These are phyloP conservation scores for Hymenoscyphus fraxineus DNA, from an alignment of 2,329 filamentous ascomycete species.

Conservation along the genomic window DNA sequence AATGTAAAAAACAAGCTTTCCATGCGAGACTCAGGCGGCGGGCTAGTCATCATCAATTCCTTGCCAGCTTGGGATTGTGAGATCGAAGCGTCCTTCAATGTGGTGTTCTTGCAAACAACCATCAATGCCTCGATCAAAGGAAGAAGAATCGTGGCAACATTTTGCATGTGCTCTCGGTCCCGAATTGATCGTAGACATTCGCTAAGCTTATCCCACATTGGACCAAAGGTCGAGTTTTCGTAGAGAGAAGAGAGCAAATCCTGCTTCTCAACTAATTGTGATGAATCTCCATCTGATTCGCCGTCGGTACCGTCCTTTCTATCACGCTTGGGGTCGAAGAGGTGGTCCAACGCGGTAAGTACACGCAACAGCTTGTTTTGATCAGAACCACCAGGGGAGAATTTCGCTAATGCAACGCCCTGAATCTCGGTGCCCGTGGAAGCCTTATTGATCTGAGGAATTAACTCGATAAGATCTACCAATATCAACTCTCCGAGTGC, in stretches of 20 bases:
- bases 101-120: slow-evolving; percentile 99
- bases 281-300: slow-evolving; percentile 51
- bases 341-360: slow-evolving; percentile 88
- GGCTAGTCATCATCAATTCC: slow-evolving; percentile 71
- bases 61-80: slow-evolving; percentile 45
- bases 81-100: slow-evolving; percentile 41
- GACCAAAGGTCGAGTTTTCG: slow-evolving; percentile 83
- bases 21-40: slow-evolving; percentile 74
- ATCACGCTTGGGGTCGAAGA: slow-evolving; percentile 81
- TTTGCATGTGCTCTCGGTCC: slow-evolving; percentile 90
- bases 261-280: slow-evolving; percentile 63
- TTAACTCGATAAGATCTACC: slow-evolving; percentile 75
- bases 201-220: slow-evolving; percentile 89
- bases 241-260: slow-evolving; percentile 85
- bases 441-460: slow-evolving; percentile 82
- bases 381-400: slow-evolving; percentile 92
- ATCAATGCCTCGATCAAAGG: slow-evolving; percentile 95
- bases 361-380: slow-evolving; percentile 94
- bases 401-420: slow-evolving; percentile 87
- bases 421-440: slow-evolving; percentile 91
- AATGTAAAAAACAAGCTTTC: slow-evolving; percentile 94
- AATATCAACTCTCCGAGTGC: slow-evolving; percentile 80
- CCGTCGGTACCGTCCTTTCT: slow-evolving; percentile 41
- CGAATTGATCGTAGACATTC: slow-evolving; percentile 84
- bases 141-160: slow-evolving; percentile 90